A percentile compares a stretch with the other conserved stretches of the same genome.
These are phyloP conservation scores for Pichia sporocuriosa DNA, from an alignment of 805 yeast species.

Conservation along the genomic window DNA sequence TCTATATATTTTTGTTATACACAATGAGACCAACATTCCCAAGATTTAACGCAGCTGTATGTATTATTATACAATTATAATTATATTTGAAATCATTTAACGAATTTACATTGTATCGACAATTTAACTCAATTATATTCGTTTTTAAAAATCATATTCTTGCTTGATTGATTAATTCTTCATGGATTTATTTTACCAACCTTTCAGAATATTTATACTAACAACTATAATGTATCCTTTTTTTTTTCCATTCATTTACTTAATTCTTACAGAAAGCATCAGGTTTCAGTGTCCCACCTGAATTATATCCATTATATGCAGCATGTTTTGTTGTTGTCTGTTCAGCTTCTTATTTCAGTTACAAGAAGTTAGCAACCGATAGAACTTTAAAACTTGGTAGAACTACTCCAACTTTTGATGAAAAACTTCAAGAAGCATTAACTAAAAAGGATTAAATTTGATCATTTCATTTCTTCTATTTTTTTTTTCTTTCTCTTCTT, in stretches of 20 bases:
- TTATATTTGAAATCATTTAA: neutral
- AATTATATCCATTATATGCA: constrained; percentile 50
- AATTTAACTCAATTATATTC: neutral
- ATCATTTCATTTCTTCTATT: neutral
- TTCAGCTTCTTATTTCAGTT: constrained; percentile 45
- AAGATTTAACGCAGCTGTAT: constrained; percentile 23
- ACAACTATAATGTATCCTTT: neutral
- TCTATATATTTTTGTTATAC: no score
- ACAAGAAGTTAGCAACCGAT: constrained; percentile 45
- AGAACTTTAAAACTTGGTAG: constrained; percentile 43
- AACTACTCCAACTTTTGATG: constrained; percentile 37
- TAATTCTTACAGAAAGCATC: constrained; percentile 1
- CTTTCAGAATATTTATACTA: neutral
- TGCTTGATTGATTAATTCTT: neutral
- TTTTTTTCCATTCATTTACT: neutral
- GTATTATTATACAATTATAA: neutral
- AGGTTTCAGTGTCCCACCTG: constrained; percentile 40
- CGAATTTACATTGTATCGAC: neutral
- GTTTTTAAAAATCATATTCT: no score
- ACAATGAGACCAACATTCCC: constrained; percentile 46
- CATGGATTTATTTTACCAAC: no score
- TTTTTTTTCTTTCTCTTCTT: neutral
- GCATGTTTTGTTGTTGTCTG: constrained; percentile 48
- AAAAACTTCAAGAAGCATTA: constrained; percentile 32
- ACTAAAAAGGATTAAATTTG: constrained; percentile 20